Base-by-base conservation (phyloP, 2,329 filamentous ascomycete species). In the Phialophora macrospora region DNA sequence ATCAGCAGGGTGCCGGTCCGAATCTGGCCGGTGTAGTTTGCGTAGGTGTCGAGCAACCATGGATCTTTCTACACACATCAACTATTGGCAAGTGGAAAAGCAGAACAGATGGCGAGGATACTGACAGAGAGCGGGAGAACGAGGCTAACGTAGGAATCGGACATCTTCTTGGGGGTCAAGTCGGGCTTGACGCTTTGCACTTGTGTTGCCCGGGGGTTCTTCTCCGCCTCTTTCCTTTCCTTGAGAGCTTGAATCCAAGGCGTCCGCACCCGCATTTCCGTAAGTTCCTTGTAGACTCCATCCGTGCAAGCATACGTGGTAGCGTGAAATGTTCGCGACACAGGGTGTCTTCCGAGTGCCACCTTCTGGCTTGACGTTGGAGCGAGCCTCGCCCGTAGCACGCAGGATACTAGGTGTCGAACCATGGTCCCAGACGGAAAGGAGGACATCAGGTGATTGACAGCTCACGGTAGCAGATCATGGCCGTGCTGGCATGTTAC, bases 31-130 rank as follows among this genome's bases (percentile, higher is more conserved):
- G 87, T 87, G 0, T 89, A 85, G 76, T 93, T 93, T 73, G 92
- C 85, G 73, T 93, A 93, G 0, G 88, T 90, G 74, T 93, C 90
- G 11, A 90, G 83, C 12, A 93, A 80, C 88, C 89, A 93, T 59
- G 89, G 89, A 73, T 93, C 90, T 73, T 86, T 88, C 5, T 86
- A 88, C 9, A 93, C 89, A 30, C 92, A 74, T 75, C 60, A 75
- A 68, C 38, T 34, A 41, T 55, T 46, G 49, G 60, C 55, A 59
- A 58, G 41, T 24, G 46, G 24, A 51, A 28, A 62, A 24, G 34
- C 11, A 24, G 26, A 56, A 63, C 32, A n/a, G 14, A 51, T 54
- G 51, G 28, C 4, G 55, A 34, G 28, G 30, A 32, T 34, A 70
- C 68, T 65, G 49, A 69, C 66, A 60, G 63, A 67, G 14, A 71